Base-by-base conservation (phyloP, 1,139 yeast species). In the Pichia sp. region DNA sequence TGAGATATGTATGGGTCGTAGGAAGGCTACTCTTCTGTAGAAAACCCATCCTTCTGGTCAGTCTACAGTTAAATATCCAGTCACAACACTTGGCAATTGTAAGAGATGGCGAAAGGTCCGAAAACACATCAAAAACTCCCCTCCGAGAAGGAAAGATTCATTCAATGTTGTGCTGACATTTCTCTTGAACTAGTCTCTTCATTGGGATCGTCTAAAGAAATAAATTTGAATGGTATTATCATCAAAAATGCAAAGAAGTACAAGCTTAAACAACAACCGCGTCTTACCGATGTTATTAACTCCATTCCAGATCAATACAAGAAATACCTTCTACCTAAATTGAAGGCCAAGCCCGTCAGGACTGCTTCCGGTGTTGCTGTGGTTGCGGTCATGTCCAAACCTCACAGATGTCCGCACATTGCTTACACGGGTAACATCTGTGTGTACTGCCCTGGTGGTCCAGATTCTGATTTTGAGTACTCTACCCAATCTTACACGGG, bases 361-460 rank as follows among this genome's bases (percentile, higher is more conserved):
- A 93, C 99, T 0, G 99, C 99, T 0, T 84, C 96, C 10, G 99
- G 91, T 53, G 93, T 91, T 42, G 98, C 98, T 6, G 98, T 91
- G 17, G 98, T 91, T 34, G 98, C 98, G 0, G 97, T 93, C 25
- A 91, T 93, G 97, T 91, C 97, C 65, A 93, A 91, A 59, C 98
- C 98, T 4, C 98, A 91, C 60, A 73, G 99, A 64, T 91, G 99
- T 63, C 99, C 99, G 22, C 99, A 91, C 60, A 93, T 91, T 53
- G 97, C 98, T 22, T 93, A 91, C 59, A 91, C 99, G 0, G 99
- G 99, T 42, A 91, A 91, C 55, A 91, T 91, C 45, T 91, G 99
- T 67, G 98, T 91, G 13, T 91, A 91, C 58, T 91, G 99, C 64
- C 99, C 99, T 5, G 99, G 99, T 41, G 99, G 99, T 1, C 99